These are phyloP conservation scores for Phytophthora ramorum DNA, from an alignment of 352 stramenopile species.

Conservation along the genomic window DNA sequence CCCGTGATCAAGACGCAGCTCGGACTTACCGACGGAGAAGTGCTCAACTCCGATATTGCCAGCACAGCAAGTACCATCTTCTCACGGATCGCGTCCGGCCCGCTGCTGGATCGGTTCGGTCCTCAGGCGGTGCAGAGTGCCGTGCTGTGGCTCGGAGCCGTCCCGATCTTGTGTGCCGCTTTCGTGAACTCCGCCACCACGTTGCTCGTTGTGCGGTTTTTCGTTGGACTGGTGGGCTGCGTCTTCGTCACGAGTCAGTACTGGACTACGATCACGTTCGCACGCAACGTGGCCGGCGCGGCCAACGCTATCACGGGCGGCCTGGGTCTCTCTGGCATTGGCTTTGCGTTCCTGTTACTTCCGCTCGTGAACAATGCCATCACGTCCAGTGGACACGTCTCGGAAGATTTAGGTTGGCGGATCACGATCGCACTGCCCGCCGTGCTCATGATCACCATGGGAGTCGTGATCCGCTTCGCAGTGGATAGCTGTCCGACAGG, in stretches of 20 bases:
- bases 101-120: conserved; percentile 94
- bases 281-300: conserved; percentile 92
- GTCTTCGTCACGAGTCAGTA: conserved; percentile 96
- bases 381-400: conserved; percentile 20
- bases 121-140: conserved; percentile 83
- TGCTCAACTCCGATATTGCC: conserved; percentile 94
- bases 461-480: conserved; percentile 71
- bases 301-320: conserved; percentile 94
- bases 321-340: conserved; percentile 94
- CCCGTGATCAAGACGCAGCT: conserved; percentile 90
- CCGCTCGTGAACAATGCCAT: conserved; percentile 28
- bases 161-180: conserved; percentile 87
- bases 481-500: conserved; percentile 93
- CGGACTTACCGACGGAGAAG: conserved; percentile 83
- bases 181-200: conserved; percentile 82
- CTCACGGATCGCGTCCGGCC: conserved; percentile 91
- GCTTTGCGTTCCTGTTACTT: conserved; percentile 72
- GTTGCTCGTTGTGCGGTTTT: conserved; percentile 92
- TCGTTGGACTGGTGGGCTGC: conserved; percentile 94
- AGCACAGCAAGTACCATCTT: conserved; percentile 93
- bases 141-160: conserved; percentile 85
- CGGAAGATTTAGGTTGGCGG: conserved; percentile 88
- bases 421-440: conserved; percentile 92
- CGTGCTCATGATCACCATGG: conserved; percentile 82
- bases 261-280: conserved; percentile 96